A percentile compares a stretch with the other conserved stretches of the same genome.
Evolutionary conservation across 192 early-diverging fungal genomes (phyloP).

Genomic region (Thoreauomyces humboldtii): DNA sequence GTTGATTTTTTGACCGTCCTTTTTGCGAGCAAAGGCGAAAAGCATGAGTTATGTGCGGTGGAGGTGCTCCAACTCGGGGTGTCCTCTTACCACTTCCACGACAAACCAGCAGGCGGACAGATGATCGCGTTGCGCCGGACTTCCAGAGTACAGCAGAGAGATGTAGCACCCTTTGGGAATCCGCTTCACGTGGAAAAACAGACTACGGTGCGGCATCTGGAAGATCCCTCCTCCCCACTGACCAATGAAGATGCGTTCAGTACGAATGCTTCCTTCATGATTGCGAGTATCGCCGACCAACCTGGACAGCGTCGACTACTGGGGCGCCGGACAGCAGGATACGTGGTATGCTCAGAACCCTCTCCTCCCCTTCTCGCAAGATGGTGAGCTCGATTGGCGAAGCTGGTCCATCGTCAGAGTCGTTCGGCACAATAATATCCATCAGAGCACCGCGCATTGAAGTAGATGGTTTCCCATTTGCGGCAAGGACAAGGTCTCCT

Average conservation of each 20-base stretch:
- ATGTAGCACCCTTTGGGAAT: slow-evolving; percentile 46
- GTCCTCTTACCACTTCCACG: slow-evolving; percentile 27
- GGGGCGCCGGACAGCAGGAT: slow-evolving; percentile 27
- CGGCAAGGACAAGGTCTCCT: slow-evolving; percentile 31
- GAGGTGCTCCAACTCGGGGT: background rate
- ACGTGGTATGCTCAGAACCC: slow-evolving; percentile 9
- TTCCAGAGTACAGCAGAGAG: slow-evolving; percentile 42
- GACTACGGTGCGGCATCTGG: slow-evolving; percentile 47
- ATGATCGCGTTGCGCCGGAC: slow-evolving; percentile 43
- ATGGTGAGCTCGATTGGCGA: slow-evolving; percentile 18
- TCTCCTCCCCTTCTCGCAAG: slow-evolving; percentile 27
- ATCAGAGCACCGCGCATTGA: slow-evolving; percentile 26
- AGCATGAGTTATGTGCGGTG: no score
- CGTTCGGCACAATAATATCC: slow-evolving; percentile 18
- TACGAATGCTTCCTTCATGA: background rate
- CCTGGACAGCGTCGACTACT: slow-evolving; percentile 26
- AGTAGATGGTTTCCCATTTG: slow-evolving; percentile 22
- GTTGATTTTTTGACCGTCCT: slow-evolving; percentile 27
- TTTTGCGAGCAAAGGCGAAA: no score
- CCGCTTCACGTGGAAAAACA: slow-evolving; percentile 42
- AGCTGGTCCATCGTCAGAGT: background rate
- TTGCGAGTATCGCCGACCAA: background rate
- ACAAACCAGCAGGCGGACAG: slow-evolving; percentile 37
- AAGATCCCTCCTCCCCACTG: slow-evolving; percentile 34
- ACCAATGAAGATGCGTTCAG: background rate